Conservation (phyloP, 2,329 filamentous ascomycete genomes). For the Diaporthe longicolla region DNA sequence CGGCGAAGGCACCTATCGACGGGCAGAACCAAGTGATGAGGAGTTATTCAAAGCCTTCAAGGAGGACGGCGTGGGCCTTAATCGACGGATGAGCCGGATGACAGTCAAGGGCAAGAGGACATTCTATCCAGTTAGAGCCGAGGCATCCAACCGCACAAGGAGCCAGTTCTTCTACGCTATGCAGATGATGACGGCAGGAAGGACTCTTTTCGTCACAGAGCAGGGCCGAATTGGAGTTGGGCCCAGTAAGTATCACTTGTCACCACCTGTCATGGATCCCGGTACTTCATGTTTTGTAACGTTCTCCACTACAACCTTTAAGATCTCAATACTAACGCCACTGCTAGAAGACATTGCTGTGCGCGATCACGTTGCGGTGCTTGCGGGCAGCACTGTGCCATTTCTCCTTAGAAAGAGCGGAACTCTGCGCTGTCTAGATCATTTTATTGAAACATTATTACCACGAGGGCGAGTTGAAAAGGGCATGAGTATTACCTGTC, state of each 20-base stretch:
- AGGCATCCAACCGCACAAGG: not conserved
- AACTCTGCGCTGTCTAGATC: too few species aligned
- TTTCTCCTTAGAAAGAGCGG: not conserved
- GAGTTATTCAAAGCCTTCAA: not conserved
- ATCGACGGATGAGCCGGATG: not conserved
- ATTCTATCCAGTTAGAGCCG: not conserved
- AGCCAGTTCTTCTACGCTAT: constrained; percentile 21
- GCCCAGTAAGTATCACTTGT: not conserved
- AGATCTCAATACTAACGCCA: too few species aligned
- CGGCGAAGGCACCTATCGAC: not conserved
- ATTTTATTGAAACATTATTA: too few species aligned
- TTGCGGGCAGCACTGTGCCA: not conserved
- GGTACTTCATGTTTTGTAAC: too few species aligned
- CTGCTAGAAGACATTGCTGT: not conserved
- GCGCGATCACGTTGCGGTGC: not conserved
- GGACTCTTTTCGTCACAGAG: not conserved
- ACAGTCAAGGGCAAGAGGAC: constrained; percentile 6
- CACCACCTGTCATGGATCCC: too few species aligned
- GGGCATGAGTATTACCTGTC: too few species aligned
- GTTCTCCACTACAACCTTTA: too few species aligned
- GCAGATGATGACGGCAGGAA: constrained; percentile 7
- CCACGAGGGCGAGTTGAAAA: too few species aligned
- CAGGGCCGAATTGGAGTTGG: not conserved
- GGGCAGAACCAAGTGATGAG: not conserved
- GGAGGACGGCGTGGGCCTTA: not conserved